Evolutionary conservation across 805 yeast species (phyloP).

Genomic region (Wickerhamiella qilinensis): DNA sequence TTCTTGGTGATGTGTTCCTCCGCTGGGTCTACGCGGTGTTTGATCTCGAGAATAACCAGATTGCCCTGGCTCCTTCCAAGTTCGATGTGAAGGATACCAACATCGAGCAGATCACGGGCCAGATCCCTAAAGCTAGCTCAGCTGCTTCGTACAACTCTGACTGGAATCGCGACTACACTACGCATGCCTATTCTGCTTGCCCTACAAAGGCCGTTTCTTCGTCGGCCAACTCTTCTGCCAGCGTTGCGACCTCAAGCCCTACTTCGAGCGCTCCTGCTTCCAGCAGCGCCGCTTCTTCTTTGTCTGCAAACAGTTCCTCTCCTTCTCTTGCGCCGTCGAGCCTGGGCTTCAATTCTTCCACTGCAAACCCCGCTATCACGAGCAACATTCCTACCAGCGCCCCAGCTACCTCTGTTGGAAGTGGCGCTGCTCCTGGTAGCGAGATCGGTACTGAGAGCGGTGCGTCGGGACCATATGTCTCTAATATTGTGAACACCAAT

Average conservation of each 20-base stretch:
- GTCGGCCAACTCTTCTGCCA: background rate
- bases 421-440: background rate
- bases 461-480: too few species aligned
- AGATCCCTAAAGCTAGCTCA: slow-evolving; percentile 14
- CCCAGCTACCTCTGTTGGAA: background rate
- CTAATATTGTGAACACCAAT: too few species aligned
- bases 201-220: background rate
- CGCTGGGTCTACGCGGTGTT: slow-evolving; percentile 57
- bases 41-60: slow-evolving; percentile 41
- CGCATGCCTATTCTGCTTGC: background rate
- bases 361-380: background rate
- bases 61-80: slow-evolving; percentile 40
- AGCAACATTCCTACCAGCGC: background rate
- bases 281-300: background rate
- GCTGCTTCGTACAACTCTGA: slow-evolving; percentile 10
- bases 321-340: background rate
- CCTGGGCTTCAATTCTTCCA: background rate
- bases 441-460: background rate
- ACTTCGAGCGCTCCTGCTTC: background rate
- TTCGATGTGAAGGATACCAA: slow-evolving; percentile 15
- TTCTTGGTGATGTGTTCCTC: slow-evolving; percentile 53
- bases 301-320: background rate
- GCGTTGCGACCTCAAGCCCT: background rate
- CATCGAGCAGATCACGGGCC: slow-evolving; percentile 11
- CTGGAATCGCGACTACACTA: background rate